Evolutionary conservation across 2,329 filamentous ascomycete genomes (phyloP).

Genomic region (Penicillium hesseltinei): DNA sequence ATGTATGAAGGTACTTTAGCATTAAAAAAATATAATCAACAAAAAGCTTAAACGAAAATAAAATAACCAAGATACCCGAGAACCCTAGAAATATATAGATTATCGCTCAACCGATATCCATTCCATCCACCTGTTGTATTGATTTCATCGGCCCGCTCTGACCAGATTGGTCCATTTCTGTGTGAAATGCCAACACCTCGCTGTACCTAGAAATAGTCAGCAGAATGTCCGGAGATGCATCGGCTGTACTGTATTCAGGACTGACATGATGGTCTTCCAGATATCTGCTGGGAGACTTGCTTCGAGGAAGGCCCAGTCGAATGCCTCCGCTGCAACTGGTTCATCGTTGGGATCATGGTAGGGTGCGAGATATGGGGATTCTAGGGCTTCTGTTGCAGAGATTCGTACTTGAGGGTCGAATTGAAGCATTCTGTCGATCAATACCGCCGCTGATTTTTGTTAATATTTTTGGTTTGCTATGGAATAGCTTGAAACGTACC

Average conservation of each 20-base stretch:
- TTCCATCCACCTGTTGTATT: constrained; percentile 1
- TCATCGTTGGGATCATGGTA: constrained; percentile 98
- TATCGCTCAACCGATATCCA: constrained; percentile 8
- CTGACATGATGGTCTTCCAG: constrained; percentile 99
- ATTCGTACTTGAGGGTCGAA: constrained; percentile 94
- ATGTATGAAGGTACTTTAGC: background rate
- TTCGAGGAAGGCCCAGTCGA: constrained; percentile 99
- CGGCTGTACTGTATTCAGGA: background rate
- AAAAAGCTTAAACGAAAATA: background rate
- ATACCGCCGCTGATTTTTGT: constrained; percentile 67
- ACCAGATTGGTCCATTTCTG: background rate
- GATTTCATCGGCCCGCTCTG: background rate
- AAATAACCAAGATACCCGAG: background rate
- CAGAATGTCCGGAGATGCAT: background rate
- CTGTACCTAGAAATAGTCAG: constrained; percentile 6
- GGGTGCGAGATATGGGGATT: constrained; percentile 87
- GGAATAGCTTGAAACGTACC: constrained; percentile 53
- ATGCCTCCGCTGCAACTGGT: constrained; percentile 90
- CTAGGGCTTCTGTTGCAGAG: constrained; percentile 77
- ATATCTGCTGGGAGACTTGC: constrained; percentile 94
- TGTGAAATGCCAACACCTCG: constrained; percentile 21
- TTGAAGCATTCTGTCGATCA: constrained; percentile 93
- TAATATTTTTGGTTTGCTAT: background rate
- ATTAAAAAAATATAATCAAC: background rate
- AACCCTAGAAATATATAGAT: background rate